phyloP scores from a whole-genome alignment of 2,329 filamentous ascomycete genomes.

The Botryotinia narcissicola region DNA sequence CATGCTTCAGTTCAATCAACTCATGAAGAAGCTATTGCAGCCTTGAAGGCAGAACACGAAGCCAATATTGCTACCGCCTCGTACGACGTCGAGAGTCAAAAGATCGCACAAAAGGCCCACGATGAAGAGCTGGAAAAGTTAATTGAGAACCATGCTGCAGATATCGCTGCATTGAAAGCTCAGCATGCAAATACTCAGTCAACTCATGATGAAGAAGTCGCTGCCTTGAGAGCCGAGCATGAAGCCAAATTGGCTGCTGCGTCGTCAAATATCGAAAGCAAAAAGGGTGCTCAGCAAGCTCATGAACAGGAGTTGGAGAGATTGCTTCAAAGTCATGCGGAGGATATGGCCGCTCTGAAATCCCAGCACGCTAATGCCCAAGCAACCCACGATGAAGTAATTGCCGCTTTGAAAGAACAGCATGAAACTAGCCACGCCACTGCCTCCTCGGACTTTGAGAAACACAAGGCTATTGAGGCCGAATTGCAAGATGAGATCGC shows the following conservation, averaged over 20 bases:
- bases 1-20: conserved; percentile 50
- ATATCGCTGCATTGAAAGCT: conserved; percentile 43
- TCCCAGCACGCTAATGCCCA: conserved; percentile 48
- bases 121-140: conserved; percentile 52
- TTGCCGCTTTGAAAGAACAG: conserved; percentile 45
- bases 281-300: neutral
- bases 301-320: neutral
- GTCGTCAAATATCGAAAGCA: neutral
- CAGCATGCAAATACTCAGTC: conserved; percentile 47
- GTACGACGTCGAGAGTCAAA: neutral
- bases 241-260: neutral
- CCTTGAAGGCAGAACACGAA: conserved; percentile 26
- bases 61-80: neutral
- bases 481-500: conserved; percentile 47
- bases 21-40: conserved; percentile 53
- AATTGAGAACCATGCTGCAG: conserved; percentile 52
- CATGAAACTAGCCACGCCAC: conserved; percentile 43
- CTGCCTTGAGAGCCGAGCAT: conserved; percentile 35
- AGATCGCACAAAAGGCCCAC: conserved; percentile 46
- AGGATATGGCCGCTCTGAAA: conserved; percentile 40
- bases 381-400: conserved; percentile 45
- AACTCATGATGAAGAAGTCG: conserved; percentile 45
- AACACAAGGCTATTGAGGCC: conserved; percentile 40
- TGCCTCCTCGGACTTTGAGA: conserved; percentile 28
- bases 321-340: conserved; percentile 43